Percentiles rank a stretch among this genome's conserved stretches.
Conservation (phyloP, 148 eudicot species). For the Arbutus unedo region DNA sequence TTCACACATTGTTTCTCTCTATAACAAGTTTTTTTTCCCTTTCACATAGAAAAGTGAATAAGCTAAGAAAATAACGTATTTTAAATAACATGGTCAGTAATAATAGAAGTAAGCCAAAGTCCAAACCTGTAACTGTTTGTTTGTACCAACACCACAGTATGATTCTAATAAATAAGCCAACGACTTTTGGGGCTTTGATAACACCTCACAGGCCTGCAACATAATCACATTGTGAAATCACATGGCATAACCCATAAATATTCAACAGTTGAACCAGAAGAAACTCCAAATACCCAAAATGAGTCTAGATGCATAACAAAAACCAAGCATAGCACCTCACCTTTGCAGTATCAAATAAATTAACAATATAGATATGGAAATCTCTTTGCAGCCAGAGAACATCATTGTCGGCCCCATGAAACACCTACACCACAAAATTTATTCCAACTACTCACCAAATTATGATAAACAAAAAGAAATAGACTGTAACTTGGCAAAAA, state of each 20-base stretch:
- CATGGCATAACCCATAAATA: slow-evolving; percentile 5
- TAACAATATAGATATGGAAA: slow-evolving; percentile 88
- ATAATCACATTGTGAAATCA: slow-evolving; percentile 21
- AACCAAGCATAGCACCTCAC: slow-evolving; percentile 26
- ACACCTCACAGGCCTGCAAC: slow-evolving; percentile 86
- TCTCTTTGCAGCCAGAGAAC: slow-evolving; percentile 98
- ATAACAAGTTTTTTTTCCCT: background rate
- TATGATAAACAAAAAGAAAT: background rate
- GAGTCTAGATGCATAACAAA: background rate
- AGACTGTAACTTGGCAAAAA: background rate
- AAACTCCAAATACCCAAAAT: background rate
- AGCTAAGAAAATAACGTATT: background rate
- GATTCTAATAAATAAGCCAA: slow-evolving; percentile 87
- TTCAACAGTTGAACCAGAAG: background rate
- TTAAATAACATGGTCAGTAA: background rate
- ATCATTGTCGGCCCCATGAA: slow-evolving; percentile 96
- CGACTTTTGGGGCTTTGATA: slow-evolving; percentile 91
- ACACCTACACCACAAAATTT: slow-evolving; percentile 50
- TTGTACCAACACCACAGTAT: slow-evolving; percentile 70
- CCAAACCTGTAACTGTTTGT: slow-evolving; percentile 79
- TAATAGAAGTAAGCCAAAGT: slow-evolving; percentile 2
- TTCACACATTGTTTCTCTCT: background rate
- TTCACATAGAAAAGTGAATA: background rate
- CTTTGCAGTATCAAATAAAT: slow-evolving; percentile 96
- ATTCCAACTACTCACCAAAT: background rate